Evolutionary conservation across 2,329 filamentous ascomycete genomes (phyloP).

Genomic region (Fusarium mexicanum): DNA sequence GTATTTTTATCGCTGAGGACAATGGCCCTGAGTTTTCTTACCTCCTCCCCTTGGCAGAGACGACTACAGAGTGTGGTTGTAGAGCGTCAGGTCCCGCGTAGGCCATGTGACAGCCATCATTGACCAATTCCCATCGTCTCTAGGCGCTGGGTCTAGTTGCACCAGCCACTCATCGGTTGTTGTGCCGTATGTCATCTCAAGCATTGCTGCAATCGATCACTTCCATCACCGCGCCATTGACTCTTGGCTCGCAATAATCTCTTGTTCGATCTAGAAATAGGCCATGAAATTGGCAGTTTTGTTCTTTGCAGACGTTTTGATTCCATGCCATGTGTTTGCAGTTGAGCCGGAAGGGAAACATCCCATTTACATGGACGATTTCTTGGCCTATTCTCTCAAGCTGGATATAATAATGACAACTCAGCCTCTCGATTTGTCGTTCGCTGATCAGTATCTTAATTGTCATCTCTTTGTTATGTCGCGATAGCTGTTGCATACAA

Average conservation of each 20-base stretch:
- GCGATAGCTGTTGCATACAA: not conserved
- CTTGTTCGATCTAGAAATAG: constrained; percentile 7
- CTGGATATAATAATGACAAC: constrained; percentile 10
- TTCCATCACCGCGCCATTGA: constrained; percentile 40
- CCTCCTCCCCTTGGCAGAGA: not conserved
- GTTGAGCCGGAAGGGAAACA: constrained; percentile 21
- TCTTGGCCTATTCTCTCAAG: constrained; percentile 15
- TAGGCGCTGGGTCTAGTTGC: constrained; percentile 41
- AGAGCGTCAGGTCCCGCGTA: constrained; percentile 17
- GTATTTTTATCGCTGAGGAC: not conserved
- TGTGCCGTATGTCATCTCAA: constrained; percentile 21
- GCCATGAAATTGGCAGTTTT: constrained; percentile 16
- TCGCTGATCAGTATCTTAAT: not conserved
- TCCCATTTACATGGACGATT: constrained; percentile 28
- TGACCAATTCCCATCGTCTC: constrained; percentile 34
- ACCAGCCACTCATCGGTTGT: constrained; percentile 35
- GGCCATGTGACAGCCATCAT: constrained; percentile 26
- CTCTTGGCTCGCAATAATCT: constrained; percentile 33
- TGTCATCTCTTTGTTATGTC: constrained; percentile 5
- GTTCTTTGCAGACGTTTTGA: constrained; percentile 2
- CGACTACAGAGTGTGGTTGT: constrained; percentile 22
- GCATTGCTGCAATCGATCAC: constrained; percentile 36
- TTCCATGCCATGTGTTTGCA: constrained; percentile 16
- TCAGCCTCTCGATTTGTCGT: constrained; percentile 7
- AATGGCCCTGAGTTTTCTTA: not conserved